Evolutionary conservation across 495 filamentous ascomycete species (phyloP).

Genomic region (Aspergillus indologenus): DNA sequence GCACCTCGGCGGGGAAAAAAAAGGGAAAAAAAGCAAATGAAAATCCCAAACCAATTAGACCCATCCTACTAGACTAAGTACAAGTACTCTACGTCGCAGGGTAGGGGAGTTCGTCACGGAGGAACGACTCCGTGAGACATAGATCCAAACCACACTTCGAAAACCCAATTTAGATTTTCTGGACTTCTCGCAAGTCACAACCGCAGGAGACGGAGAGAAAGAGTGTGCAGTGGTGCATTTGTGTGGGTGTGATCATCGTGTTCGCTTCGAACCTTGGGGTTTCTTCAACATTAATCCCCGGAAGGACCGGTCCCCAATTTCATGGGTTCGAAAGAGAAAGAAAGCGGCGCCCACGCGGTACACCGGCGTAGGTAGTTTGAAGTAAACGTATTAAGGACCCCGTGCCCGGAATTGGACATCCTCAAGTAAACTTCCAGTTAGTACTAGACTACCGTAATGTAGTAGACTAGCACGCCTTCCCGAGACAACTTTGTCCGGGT

Average conservation of each 20-base stretch:
- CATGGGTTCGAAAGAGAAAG: not conserved
- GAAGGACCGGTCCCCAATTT: not conserved
- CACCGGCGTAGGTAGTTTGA: no score
- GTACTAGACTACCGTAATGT: not conserved
- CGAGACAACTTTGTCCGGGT: not conserved
- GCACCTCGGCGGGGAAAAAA: no score
- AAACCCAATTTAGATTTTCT: not conserved
- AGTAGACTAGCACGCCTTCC: not conserved
- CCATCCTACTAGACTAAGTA: no score
- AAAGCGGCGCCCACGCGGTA: no score
- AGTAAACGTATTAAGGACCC: not conserved
- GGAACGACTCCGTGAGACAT: not conserved
- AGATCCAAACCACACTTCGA: not conserved
- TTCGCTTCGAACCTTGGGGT: not conserved
- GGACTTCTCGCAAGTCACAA: not conserved
- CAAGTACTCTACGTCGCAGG: no score
- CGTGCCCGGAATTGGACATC: not conserved
- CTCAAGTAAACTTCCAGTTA: not conserved
- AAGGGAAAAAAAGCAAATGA: no score
- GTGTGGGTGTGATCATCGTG: not conserved
- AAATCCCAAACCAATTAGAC: no score
- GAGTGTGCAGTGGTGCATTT: not conserved
- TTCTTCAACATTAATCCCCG: not conserved
- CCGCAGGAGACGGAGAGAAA: not conserved
- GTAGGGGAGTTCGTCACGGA: not conserved